Conservation (phyloP, 805 yeast genomes). For the Cyberlindnera mrakii region DNA sequence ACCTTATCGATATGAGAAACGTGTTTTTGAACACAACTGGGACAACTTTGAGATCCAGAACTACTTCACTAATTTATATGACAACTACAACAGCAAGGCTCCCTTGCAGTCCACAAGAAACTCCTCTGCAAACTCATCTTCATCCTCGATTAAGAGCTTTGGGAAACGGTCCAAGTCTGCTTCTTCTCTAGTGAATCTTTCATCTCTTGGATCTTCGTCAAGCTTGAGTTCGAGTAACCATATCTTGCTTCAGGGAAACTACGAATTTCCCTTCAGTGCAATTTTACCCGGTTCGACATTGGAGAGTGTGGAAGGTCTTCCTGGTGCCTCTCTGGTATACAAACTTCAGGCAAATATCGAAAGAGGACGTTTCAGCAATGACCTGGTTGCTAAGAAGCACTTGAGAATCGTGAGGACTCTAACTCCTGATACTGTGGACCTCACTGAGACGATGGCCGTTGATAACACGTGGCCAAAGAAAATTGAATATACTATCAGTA, state of each 20-base stretch:
- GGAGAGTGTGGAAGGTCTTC: conserved; percentile 87
- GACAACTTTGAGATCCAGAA: conserved; percentile 54
- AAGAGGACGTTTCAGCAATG: conserved; percentile 68
- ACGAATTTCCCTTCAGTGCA: conserved; percentile 85
- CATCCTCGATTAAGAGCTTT: conserved; percentile 20
- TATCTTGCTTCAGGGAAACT: conserved; percentile 64
- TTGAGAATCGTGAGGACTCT: conserved; percentile 80
- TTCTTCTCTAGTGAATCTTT: conserved; percentile 29
- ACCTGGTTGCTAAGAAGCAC: conserved; percentile 61
- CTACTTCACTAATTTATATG: conserved; percentile 26
- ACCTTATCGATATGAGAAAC: conserved; percentile 50
- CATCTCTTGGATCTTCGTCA: conserved; percentile 25
- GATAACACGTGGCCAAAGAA: conserved; percentile 95
- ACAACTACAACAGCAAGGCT: conserved; percentile 12
- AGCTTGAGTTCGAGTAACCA: conserved; percentile 26
- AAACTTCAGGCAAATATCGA: conserved; percentile 76
- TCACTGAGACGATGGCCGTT: conserved; percentile 87
- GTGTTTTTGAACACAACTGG: conserved; percentile 75
- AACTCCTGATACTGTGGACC: conserved; percentile 80
- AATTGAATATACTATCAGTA: conserved; percentile 81
- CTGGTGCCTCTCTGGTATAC: conserved; percentile 69
- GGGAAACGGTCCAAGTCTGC: conserved; percentile 28
- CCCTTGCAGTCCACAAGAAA: conserved; percentile 8
- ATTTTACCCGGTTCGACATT: conserved; percentile 78
- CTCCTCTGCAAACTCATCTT: conserved; percentile 21